Evolutionary conservation across 2,329 filamentous ascomycete genomes (phyloP), one percentile per base, ranked within the genome.

Genomic region (Bipolaris oryzae): DNA sequence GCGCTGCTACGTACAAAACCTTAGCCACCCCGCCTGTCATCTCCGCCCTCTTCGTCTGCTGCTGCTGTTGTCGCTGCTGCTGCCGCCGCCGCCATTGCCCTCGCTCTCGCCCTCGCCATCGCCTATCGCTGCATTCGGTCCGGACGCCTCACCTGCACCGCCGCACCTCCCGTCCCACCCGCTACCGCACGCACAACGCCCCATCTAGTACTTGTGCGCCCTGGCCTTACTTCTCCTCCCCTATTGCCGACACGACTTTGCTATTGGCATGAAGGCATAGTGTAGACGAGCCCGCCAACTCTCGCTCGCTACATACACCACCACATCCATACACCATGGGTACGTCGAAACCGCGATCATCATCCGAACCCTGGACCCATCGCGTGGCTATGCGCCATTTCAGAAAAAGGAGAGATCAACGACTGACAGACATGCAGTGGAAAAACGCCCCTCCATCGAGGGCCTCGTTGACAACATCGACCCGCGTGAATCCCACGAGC

Each of bases 401-500:
- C 33, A n/a, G 13, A 5, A 38, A 50, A 39, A 6, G 7, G 3
- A 34, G n/a, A 16, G 18, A 10, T 34, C 51, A 31, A n/a, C 15
- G 23, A 57, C 67, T 72, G 58, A 75, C 70, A 39, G n/a, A 45
- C 33, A 41, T 20, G 35, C 63, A 73, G 72, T 70, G 60, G 74
- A 75, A 61, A 75, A 75, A 61, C 72, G 73, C 60, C 69, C 70
- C 63, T 76, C 74, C 41, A 71, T 64, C 68, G 74, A 76, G 58
- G 72, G 72, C 47, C 70, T 75, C 61, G 71, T 75, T 62, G 74
- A 75, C 61, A 74, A 76, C 55, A 55, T 75, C 55, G 72, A 74
- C 55, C 72, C 74, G 23, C 71, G 72, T 35, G 68, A 70, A 33
- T 74, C 71, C 7, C 62, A 66, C 50, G 71, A 74, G 53, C 64